Evolutionary conservation across 1,284 basidiomycete genomes (phyloP).

Genomic region (Ganoderma multipileum): DNA sequence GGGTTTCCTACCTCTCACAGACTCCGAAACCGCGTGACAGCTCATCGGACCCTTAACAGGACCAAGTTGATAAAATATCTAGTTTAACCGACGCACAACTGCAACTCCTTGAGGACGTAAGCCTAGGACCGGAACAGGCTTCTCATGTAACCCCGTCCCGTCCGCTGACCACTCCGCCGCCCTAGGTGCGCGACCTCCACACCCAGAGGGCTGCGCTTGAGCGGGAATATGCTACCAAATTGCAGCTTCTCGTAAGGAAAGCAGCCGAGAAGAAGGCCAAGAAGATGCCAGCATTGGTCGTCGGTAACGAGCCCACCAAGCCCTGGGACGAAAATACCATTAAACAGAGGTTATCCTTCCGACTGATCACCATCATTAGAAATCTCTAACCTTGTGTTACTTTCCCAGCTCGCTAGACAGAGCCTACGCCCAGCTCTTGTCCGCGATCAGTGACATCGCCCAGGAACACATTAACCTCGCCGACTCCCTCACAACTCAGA

Average conservation of each 20-base stretch:
- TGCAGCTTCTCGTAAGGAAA: conserved; percentile 70
- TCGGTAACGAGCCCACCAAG: conserved; percentile 75
- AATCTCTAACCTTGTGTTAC: not conserved
- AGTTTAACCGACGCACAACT: conserved; percentile 66
- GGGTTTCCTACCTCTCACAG: conserved; percentile 14
- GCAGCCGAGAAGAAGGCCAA: conserved; percentile 74
- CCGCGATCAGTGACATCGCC: conserved; percentile 63
- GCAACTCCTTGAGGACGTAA: conserved; percentile 67
- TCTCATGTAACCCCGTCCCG: conserved; percentile 3
- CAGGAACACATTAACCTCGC: conserved; percentile 75
- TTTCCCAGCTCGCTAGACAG: conserved; percentile 65
- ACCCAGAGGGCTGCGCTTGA: conserved; percentile 71
- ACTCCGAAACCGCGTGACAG: conserved; percentile 15
- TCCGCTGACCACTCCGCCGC: not conserved
- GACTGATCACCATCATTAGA: conserved; percentile 5
- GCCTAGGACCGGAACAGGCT: conserved; percentile 24
- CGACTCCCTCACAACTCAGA: conserved; percentile 63
- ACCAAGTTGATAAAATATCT: conserved; percentile 48
- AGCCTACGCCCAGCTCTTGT: conserved; percentile 71
- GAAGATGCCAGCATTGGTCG: conserved; percentile 57
- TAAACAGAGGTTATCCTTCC: conserved; percentile 57
- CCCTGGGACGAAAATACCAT: conserved; percentile 60
- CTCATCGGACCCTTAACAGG: conserved; percentile 35
- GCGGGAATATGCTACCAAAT: conserved; percentile 76
- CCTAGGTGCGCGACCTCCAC: conserved; percentile 74